A percentile compares a stretch with the other conserved stretches of the same genome.
phyloP scores from a whole-genome alignment of 2,329 filamentous ascomycete species.

The Scedosporium minutisporum region DNA sequence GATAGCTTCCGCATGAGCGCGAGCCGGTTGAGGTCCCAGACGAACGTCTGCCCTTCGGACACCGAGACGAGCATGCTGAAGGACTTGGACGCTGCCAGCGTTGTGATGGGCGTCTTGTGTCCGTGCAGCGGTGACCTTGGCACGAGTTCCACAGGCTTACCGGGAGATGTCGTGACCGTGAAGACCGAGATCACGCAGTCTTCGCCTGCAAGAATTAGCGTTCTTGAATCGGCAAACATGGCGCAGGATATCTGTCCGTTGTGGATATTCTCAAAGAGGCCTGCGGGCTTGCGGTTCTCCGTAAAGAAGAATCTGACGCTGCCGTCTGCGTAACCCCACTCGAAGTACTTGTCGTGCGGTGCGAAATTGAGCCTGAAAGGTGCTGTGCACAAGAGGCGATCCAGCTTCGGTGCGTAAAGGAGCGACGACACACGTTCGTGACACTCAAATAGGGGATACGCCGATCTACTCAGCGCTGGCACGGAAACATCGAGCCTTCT shows the following conservation, averaged over 20 bases:
- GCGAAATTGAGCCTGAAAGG: slow-evolving; percentile 81
- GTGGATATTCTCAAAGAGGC: slow-evolving; percentile 88
- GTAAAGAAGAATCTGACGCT: slow-evolving; percentile 84
- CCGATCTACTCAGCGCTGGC: slow-evolving; percentile 65
- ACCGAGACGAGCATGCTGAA: slow-evolving; percentile 84
- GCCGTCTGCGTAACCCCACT: slow-evolving; percentile 93
- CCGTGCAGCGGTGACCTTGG: slow-evolving; percentile 78
- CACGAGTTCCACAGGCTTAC: slow-evolving; percentile 67
- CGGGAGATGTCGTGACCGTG: slow-evolving; percentile 52
- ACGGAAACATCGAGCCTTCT: slow-evolving; percentile 70
- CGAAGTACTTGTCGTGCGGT: slow-evolving; percentile 85
- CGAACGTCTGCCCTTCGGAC: slow-evolving; percentile 68
- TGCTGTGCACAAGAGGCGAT: slow-evolving; percentile 73
- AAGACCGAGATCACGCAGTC: slow-evolving; percentile 88
- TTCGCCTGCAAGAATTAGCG: slow-evolving; percentile 80
- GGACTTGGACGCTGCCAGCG: slow-evolving; percentile 74
- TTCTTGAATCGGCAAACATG: slow-evolving; percentile 80
- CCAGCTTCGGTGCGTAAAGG: slow-evolving; percentile 67
- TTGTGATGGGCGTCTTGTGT: slow-evolving; percentile 74
- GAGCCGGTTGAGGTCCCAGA: slow-evolving; percentile 91
- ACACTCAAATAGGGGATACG: slow-evolving; percentile 66
- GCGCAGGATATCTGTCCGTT: slow-evolving; percentile 79
- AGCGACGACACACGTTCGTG: slow-evolving; percentile 74
- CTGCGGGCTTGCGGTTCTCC: slow-evolving; percentile 72
- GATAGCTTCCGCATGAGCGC: slow-evolving; percentile 74